Percentiles rank a stretch among this genome's conserved stretches.
phyloP scores from a whole-genome alignment of 768 basidiomycete genomes.

The Suillus weaverae region DNA sequence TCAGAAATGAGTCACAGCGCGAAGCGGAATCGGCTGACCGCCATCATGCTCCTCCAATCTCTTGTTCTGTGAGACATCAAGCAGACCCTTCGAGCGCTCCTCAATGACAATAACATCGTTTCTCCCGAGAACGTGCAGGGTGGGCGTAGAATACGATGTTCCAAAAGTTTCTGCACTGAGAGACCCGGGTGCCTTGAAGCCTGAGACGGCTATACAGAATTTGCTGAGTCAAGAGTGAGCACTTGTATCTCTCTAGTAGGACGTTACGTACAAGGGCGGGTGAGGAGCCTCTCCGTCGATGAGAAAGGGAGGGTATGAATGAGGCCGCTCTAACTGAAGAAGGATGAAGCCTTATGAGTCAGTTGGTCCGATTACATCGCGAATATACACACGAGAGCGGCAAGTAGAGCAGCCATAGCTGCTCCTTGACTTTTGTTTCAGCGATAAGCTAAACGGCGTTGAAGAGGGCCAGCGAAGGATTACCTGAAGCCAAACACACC shows the following conservation, averaged over 20 bases:
- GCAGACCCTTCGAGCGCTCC: conserved; percentile 61
- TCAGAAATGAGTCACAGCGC: neutral
- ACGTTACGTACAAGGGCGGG: conserved; percentile 65
- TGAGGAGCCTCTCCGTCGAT: conserved; percentile 65
- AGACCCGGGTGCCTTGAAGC: conserved; percentile 56
- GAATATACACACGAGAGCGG: conserved; percentile 57
- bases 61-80: conserved; percentile 52
- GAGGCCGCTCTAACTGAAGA: conserved; percentile 53
- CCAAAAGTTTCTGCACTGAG: conserved; percentile 51
- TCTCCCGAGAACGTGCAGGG: conserved; percentile 75
- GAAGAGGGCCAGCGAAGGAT: conserved; percentile 6
- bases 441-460: conserved; percentile 7
- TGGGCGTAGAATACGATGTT: conserved; percentile 62
- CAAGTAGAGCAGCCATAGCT: conserved; percentile 66
- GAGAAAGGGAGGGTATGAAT: conserved; percentile 56
- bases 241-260: neutral
- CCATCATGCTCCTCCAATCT: conserved; percentile 79
- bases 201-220: conserved; percentile 77
- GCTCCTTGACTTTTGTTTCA: conserved; percentile 67
- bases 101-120: conserved; percentile 73
- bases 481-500: conserved; percentile 83
- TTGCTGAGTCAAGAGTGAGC: conserved; percentile 39
- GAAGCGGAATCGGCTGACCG: conserved; percentile 48
- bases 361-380: conserved; percentile 2
- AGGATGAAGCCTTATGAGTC: conserved; percentile 6